Evolutionary conservation across 257 asterid genomes (phyloP).

Genomic region (Rubia yunnanensis): DNA sequence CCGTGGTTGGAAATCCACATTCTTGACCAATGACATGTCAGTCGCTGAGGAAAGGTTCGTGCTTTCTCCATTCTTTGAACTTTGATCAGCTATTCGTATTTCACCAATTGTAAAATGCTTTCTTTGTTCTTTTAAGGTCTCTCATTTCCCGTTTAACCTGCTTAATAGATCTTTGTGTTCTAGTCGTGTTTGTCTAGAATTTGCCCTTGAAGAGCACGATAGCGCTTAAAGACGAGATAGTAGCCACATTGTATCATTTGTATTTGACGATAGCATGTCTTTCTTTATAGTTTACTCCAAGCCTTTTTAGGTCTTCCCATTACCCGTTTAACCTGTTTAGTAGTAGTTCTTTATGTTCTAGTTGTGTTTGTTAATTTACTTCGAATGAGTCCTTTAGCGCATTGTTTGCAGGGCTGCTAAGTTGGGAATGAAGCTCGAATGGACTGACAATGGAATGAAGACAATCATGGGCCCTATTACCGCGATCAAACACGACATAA

Average conservation of each 20-base stretch:
- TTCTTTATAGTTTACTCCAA: too few relatives aligned
- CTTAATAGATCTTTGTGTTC: too few relatives aligned
- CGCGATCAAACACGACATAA: constrained; percentile 47
- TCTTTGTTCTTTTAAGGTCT: too few relatives aligned
- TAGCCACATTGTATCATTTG: too few relatives aligned
- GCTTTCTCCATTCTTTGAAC: neutral
- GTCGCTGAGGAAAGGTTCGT: constrained; percentile 80
- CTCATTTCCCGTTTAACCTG: neutral
- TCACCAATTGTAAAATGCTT: too few relatives aligned
- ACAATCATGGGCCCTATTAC: constrained; percentile 83
- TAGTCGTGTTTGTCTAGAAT: too few relatives aligned
- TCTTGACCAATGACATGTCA: constrained; percentile 55
- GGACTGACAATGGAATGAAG: constrained; percentile 61
- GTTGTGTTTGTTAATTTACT: too few relatives aligned
- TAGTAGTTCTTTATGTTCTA: too few relatives aligned
- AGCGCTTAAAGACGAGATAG: too few relatives aligned
- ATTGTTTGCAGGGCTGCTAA: constrained; percentile 53
- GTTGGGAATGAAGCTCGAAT: constrained; percentile 74
- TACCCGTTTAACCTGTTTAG: too few relatives aligned
- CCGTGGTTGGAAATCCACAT: constrained; percentile 87
- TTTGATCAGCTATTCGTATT: neutral
- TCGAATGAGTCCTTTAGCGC: neutral
- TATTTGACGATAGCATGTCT: too few relatives aligned
- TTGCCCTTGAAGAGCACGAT: neutral
- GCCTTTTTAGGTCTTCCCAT: too few relatives aligned